These are phyloP conservation scores for Sporisorium reilianum DNA, from an alignment of 1,284 basidiomycete genomes.

Conservation along the genomic window DNA sequence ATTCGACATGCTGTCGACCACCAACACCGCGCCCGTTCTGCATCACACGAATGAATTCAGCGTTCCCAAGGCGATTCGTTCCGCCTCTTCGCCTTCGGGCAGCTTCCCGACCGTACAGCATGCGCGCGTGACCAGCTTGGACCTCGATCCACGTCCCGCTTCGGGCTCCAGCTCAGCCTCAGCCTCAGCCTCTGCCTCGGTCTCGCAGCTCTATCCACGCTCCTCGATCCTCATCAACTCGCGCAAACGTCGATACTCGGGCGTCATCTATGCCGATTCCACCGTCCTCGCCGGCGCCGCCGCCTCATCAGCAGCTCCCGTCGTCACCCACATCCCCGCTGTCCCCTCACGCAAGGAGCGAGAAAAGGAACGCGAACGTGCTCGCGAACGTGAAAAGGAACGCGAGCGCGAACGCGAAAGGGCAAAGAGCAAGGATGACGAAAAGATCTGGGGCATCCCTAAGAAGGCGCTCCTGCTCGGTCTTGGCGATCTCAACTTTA, in stretches of 20 bases:
- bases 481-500: constrained; percentile 62
- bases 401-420: constrained; percentile 42
- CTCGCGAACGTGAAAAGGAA: constrained; percentile 48
- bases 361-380: constrained; percentile 50
- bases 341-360: constrained; percentile 46
- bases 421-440: constrained; percentile 48
- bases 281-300: constrained; percentile 4
- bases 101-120: constrained; percentile 30
- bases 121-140: constrained; percentile 35
- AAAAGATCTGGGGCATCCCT: constrained; percentile 64
- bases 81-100: constrained; percentile 28
- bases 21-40: constrained; percentile 28
- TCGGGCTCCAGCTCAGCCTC: constrained; percentile 5
- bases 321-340: constrained; percentile 52
- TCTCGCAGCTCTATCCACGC: constrained; percentile 31
- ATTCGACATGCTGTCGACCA: constrained; percentile 37
- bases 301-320: constrained; percentile 29
- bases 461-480: constrained; percentile 63
- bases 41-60: constrained; percentile 34
- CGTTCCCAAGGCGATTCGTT: constrained; percentile 30
- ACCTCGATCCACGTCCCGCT: constrained; percentile 17
- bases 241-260: constrained; percentile 39
- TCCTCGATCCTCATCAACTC: constrained; percentile 52
- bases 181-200: constrained; percentile 6
- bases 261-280: constrained; percentile 37